These are phyloP conservation scores for Xylariaceae sp. DNA, from an alignment of 2,329 filamentous ascomycete species.

Conservation along the genomic window DNA sequence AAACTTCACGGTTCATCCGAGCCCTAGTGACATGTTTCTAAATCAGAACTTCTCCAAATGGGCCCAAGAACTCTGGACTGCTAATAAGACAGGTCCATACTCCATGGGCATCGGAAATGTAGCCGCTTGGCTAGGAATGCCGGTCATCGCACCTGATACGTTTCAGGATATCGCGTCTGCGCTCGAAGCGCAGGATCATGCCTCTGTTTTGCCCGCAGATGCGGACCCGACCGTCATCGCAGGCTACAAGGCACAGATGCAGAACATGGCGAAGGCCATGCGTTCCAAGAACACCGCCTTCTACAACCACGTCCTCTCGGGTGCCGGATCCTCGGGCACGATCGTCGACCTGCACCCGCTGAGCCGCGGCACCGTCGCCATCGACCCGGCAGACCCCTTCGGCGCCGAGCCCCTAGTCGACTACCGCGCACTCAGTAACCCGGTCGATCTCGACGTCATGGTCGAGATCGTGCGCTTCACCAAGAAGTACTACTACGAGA, in stretches of 20 bases:
- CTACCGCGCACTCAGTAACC: conserved; percentile 34
- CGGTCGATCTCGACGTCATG: conserved; percentile 33
- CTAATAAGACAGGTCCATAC: conserved; percentile 28
- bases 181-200: conserved; percentile 28
- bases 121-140: conserved; percentile 32
- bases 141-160: conserved; percentile 27
- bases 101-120: conserved; percentile 31
- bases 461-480: conserved; percentile 34
- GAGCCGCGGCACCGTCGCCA: conserved; percentile 33
- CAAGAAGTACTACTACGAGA: conserved; percentile 32
- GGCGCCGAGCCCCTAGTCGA: conserved; percentile 32
- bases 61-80: conserved; percentile 24
- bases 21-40: conserved; percentile 22
- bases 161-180: conserved; percentile 28
- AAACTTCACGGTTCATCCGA: conserved; percentile 26
- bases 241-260: conserved; percentile 36
- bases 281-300: conserved; percentile 31
- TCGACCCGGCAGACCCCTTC: conserved; percentile 34
- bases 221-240: conserved; percentile 29
- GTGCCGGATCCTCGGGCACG: conserved; percentile 17
- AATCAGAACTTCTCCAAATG: conserved; percentile 22
- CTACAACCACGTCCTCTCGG: conserved; percentile 30
- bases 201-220: conserved; percentile 26
- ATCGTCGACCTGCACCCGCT: conserved; percentile 28
- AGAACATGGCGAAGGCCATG: conserved; percentile 30